Base-by-base conservation (phyloP, 140 eudicot genomes). In the Anethum foeniculum region DNA sequence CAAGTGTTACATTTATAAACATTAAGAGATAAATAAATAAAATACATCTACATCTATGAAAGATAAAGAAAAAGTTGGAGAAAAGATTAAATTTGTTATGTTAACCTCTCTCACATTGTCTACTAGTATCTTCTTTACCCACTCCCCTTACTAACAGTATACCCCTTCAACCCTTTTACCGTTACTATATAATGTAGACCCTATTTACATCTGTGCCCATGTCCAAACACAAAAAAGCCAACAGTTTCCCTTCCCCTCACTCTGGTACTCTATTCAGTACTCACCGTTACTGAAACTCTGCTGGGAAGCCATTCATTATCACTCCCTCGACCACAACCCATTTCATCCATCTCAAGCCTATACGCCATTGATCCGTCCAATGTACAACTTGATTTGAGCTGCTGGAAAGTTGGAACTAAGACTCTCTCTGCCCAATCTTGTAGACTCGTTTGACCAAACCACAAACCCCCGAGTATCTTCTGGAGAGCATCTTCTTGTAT, bases 361-460 rank as follows among this genome's bases (percentile, higher is more conserved):
- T 88, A 87, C 47, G 82, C 82, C 86, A 81, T 19, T 28, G 78
- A 80, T 13, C 80, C 88, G 10, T 78, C 83, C 0, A 75, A 73
- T 25, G 88, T 23, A n/a, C 13, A 36, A 46, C 19, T 30, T 3
- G 85, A 43, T n/a, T 83, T 91, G 62, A 96, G 87, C 82, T 91
- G 86, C 2, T 69, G 88, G 74, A 96, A 88, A 75, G 91, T 87
- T 9, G 99, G 98, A 8, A 82, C 77, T 52, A 96, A 8, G 21
- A 86, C 96, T 10, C 85, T 84, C 67, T 88, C 97, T 2, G 88
- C 87, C 99, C 99, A 96, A 39, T 90, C 86, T 64, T 88, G 97
- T 38, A 96, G 78, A 39, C 93, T 85, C 0, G 91, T 85, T 77
- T 88, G 85, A 44, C 97, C 98, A 34, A 86, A 85, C 98, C 97